A percentile compares a stretch with the other conserved stretches of the same genome.
phyloP scores from a whole-genome alignment of 2,329 filamentous ascomycete species.

The Trichoderma sp. region DNA sequence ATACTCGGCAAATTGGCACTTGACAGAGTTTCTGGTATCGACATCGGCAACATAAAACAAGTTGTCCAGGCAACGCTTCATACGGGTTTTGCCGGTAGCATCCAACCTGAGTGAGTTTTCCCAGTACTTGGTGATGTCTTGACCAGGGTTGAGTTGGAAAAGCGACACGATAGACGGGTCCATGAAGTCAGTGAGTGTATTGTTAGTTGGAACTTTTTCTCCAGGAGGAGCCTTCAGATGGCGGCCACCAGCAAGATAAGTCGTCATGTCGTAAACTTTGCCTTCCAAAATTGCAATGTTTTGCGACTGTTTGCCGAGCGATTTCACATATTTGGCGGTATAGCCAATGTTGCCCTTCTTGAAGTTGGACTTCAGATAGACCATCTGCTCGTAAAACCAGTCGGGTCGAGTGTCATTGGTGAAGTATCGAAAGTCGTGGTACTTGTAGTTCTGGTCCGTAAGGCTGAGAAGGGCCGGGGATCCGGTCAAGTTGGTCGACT shows the following conservation, averaged over 20 bases:
- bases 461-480: constrained; percentile 62
- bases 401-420: constrained; percentile 80
- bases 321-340: constrained; percentile 71
- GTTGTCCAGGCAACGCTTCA: constrained; percentile 85
- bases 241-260: constrained; percentile 75
- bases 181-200: constrained; percentile 75
- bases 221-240: constrained; percentile 57
- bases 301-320: constrained; percentile 60
- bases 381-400: constrained; percentile 91
- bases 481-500: constrained; percentile 70
- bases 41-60: constrained; percentile 91
- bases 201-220: constrained; percentile 43
- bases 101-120: constrained; percentile 60
- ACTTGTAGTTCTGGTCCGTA: constrained; percentile 71
- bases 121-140: constrained; percentile 84
- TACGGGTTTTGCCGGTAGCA: constrained; percentile 56
- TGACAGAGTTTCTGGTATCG: constrained; percentile 82
- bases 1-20: constrained; percentile 86
- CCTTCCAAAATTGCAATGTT: constrained; percentile 75
- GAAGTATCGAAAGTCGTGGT: constrained; percentile 89
- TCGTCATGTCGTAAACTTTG: constrained; percentile 85
- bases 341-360: constrained; percentile 88
- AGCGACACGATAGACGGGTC: constrained; percentile 68
- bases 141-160: constrained; percentile 72
- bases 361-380: constrained; percentile 71